phyloP scores from a whole-genome alignment of 129 eudicot genomes.

The Lactuca saligna region DNA sequence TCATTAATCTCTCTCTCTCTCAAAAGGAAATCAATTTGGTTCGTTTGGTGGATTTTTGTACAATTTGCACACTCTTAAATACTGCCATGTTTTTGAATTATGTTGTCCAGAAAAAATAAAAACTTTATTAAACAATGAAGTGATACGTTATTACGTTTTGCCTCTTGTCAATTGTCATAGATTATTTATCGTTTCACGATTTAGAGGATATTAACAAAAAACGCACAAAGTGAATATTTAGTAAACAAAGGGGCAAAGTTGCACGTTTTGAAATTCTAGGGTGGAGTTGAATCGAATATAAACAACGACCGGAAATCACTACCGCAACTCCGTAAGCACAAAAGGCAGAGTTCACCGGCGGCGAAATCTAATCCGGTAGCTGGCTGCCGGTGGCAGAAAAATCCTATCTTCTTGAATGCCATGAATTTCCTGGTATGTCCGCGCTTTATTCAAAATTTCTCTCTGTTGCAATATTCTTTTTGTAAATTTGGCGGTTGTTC shows the following conservation, averaged over 20 bases:
- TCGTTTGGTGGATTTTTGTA: neutral
- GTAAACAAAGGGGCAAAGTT: neutral
- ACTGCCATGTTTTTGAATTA: no score
- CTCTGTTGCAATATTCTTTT: neutral
- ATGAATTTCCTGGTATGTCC: slow-evolving; percentile 30
- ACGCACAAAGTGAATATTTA: neutral
- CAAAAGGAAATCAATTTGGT: neutral
- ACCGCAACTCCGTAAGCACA: neutral
- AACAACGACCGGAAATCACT: slow-evolving; percentile 16
- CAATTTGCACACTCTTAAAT: neutral
- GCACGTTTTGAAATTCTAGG: neutral
- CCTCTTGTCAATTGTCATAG: no score
- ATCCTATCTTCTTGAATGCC: neutral
- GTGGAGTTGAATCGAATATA: slow-evolving; percentile 2
- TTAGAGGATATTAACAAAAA: no score
- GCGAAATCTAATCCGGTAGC: slow-evolving; percentile 14
- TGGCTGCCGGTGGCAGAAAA: slow-evolving; percentile 3
- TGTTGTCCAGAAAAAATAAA: no score
- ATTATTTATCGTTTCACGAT: no score
- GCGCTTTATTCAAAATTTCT: neutral
- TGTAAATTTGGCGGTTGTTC: slow-evolving; percentile 1
- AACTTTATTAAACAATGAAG: no score
- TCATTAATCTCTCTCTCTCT: no score
- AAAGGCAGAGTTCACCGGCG: slow-evolving; percentile 21
- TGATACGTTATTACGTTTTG: no score